Percentiles rank a stretch among this genome's conserved stretches.
phyloP scores from a whole-genome alignment of 1,284 basidiomycete genomes.

The Naganishia albida region DNA sequence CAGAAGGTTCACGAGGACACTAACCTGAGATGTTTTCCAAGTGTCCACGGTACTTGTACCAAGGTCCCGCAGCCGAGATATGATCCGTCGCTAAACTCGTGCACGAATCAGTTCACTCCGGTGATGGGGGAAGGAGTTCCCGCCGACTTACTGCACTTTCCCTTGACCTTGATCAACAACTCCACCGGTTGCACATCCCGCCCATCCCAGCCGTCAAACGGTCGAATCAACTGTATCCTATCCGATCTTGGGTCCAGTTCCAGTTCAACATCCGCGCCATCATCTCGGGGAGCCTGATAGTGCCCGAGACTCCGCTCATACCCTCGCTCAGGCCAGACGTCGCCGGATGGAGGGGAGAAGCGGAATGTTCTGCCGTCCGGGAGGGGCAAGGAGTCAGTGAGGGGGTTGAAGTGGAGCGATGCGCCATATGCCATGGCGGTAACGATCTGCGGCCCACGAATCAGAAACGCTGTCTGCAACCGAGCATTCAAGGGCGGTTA shows the following conservation, averaged over 20 bases:
- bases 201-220: conserved; percentile 75
- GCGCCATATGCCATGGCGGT: conserved; percentile 79
- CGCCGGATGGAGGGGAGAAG: conserved; percentile 77
- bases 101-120: not conserved
- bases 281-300: conserved; percentile 72
- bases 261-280: conserved; percentile 71
- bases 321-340: conserved; percentile 75
- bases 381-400: conserved; percentile 70
- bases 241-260: conserved; percentile 71
- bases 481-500: not conserved
- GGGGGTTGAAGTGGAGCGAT: conserved; percentile 81
- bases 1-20: conserved; percentile 56
- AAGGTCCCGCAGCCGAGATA: conserved; percentile 87
- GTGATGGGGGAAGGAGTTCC: not conserved
- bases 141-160: conserved; percentile 65
- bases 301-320: conserved; percentile 70
- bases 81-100: conserved; percentile 76
- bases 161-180: conserved; percentile 82
- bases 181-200: conserved; percentile 64
- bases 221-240: conserved; percentile 76
- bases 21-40: conserved; percentile 91
- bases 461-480: not conserved
- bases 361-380: conserved; percentile 73
- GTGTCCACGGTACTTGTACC: conserved; percentile 90
- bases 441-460: conserved; percentile 37